Conservation (phyloP, 2,329 filamentous ascomycete species). For the Neonectria neomacrospora region DNA sequence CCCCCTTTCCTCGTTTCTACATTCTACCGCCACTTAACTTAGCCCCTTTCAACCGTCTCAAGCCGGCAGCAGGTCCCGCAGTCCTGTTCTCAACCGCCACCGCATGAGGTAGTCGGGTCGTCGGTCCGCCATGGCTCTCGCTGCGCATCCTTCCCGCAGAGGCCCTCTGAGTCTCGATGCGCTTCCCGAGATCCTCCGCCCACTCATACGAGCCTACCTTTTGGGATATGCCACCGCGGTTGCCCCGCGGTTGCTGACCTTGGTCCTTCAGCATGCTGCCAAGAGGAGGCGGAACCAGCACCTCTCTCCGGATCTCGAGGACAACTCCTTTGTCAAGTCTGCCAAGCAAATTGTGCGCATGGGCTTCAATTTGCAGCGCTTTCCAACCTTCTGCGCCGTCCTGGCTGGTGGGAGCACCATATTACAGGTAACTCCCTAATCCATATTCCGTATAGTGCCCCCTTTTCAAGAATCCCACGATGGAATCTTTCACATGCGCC, state of each 20-base stretch:
- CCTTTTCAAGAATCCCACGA: constrained; percentile 3
- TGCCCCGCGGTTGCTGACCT: constrained; percentile 64
- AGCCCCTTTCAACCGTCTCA: constrained; percentile 17
- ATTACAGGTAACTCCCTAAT: constrained; percentile 62
- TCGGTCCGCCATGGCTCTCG: constrained; percentile 25
- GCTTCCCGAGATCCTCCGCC: constrained; percentile 63
- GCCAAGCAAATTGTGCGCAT: constrained; percentile 57
- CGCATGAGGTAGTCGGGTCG: constrained; percentile 32
- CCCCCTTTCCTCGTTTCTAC: neutral
- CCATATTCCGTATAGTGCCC: neutral
- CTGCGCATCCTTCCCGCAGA: constrained; percentile 32
- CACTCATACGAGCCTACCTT: constrained; percentile 68
- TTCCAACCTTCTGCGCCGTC: constrained; percentile 71
- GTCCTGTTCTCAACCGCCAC: constrained; percentile 32
- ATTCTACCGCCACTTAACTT: neutral
- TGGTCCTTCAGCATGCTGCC: constrained; percentile 63
- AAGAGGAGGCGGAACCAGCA: constrained; percentile 48
- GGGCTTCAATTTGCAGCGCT: constrained; percentile 65
- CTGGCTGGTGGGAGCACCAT: constrained; percentile 70
- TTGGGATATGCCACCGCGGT: constrained; percentile 70
- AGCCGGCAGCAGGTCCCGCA: constrained; percentile 40
- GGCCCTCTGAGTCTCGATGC: constrained; percentile 42
- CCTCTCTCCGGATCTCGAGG: constrained; percentile 43
- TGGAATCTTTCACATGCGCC: constrained; percentile 17
- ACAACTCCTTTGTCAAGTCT: constrained; percentile 48